Evolutionary conservation across 2,329 filamentous ascomycete genomes (phyloP), one percentile per base, ranked within the genome.

Genomic region (Sporothrix globosa): DNA sequence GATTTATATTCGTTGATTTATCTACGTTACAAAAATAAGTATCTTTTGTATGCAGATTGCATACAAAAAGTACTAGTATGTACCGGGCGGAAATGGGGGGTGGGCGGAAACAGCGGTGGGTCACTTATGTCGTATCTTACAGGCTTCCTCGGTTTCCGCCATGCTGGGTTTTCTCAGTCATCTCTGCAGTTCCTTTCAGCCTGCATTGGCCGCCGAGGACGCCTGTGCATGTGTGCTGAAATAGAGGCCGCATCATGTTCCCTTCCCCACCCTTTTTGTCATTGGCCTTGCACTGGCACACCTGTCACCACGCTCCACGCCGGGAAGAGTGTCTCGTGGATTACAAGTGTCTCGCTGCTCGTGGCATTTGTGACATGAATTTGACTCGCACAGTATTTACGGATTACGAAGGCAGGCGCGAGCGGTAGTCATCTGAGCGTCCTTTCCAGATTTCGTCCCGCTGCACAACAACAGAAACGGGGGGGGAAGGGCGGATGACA

Each of bases 351-450:
- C 58, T 63, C 39, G n/a, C n/a, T 44, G 39, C 39, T 44, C n/a
- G 56, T 60, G 30, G 53, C 19, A 13, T 44, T 61, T 46, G 6
- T 44, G 39, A 17, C 13, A 19, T 27, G 41, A 13, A 2, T 17
- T 30, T 19, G 52, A 17, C 14, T 27, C 52, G 52, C 6, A 61
- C 58, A 24, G 21, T 61, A 6, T 44, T 9, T 61, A n/a, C 56
- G 39, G 34, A 21, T 41, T 61, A 61, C 34, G 34, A 61, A 24
- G 56, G 56, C 56, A 61, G 39, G 56, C 44, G 56, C 34, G 56
- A 44, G 34, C 56, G 34, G n/a, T 13, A 44, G 56, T 61, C 34
- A 61, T 44, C 34, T 44, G 58, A 46, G 21, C 39, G 41, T 5
- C 21, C 39, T 63, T n/a, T 13, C 54, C 11, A 13, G 4, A 17